Base-by-base conservation (phyloP, 495 filamentous ascomycete genomes). In the Talaromyces trachyspermus region DNA sequence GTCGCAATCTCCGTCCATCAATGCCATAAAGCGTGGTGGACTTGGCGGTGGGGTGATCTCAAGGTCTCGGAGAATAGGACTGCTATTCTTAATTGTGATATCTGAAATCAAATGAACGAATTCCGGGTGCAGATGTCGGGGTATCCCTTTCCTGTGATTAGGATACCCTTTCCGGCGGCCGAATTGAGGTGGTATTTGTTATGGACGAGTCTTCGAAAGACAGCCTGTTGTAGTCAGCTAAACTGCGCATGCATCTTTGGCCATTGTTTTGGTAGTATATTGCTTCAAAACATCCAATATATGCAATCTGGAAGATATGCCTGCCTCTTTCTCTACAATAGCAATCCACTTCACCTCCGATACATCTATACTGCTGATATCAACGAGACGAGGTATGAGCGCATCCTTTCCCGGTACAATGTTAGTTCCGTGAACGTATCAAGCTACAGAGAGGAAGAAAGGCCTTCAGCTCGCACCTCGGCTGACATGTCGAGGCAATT, bases 271-370 rank as follows among this genome's bases (percentile, higher is more conserved):
- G n/a, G n/a, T n/a, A n/a, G n/a, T n/a, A n/a, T n/a, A n/a, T n/a
- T n/a, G n/a, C n/a, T n/a, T n/a, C n/a, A n/a, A n/a, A n/a, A n/a
- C n/a, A n/a, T n/a, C n/a, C n/a, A n/a, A 39, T 14, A 39, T 6
- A 39, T 20, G 18, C 6, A 39, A 20, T 15, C n/a, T 27, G 20
- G 12, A 22, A 27, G 12, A 24, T 43, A 23, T 24, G 2, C 58
- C 35, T 57, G 85, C 89, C 72, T 98, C 92, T 69, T 98, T 98
- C 60, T 98, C 92, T 26, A 98, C 76, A 0, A 96, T 75, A 0
- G 97, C 57, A 20, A 96, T 69, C 89, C 88, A 95, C 37, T 75
- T 61, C 0, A 76, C 59, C 15, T 57, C 51, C 1, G 65, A 58
- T 8, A 88, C 63, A 45, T 82, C 63, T 14, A 94, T 56, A 4